phyloP scores from a whole-genome alignment of 2,329 filamentous ascomycete genomes.

The Aspergillus pseudonomiae region DNA sequence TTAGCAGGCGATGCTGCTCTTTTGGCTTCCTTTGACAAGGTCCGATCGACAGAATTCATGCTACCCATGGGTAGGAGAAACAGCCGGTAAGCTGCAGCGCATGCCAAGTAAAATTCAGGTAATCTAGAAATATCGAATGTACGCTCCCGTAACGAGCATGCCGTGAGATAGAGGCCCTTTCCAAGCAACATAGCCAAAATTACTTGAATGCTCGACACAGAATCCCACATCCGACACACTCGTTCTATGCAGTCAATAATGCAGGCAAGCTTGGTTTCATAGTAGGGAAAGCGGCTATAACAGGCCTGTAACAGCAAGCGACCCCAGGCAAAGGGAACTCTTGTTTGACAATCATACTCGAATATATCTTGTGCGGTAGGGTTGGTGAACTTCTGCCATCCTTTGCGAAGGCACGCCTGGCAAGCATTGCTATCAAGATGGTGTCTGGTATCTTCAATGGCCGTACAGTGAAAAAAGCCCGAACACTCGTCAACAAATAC shows the following conservation, averaged over 20 bases:
- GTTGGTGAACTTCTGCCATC: constrained; percentile 18
- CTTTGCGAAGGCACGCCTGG: constrained; percentile 16
- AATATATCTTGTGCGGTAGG: constrained; percentile 2
- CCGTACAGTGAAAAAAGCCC: background rate
- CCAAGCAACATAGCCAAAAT: background rate
- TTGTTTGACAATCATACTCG: background rate
- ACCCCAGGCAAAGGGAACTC: background rate
- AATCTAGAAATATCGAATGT: background rate
- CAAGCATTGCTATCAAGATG: constrained; percentile 2
- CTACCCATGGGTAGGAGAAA: background rate
- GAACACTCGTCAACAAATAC: background rate
- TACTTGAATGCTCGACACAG: background rate
- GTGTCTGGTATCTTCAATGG: background rate
- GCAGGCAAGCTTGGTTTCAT: background rate
- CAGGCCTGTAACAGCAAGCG: background rate
- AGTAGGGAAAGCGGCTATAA: background rate
- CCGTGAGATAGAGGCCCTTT: background rate
- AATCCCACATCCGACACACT: background rate
- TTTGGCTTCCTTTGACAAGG: background rate
- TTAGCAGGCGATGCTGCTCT: background rate
- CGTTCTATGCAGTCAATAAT: background rate
- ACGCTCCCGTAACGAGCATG: background rate
- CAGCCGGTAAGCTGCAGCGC: background rate
- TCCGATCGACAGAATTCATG: background rate
- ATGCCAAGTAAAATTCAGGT: background rate